Evolutionary conservation across 208 protist genomes (phyloP).

Genomic region (Acanthamoeba divionensis): DNA sequence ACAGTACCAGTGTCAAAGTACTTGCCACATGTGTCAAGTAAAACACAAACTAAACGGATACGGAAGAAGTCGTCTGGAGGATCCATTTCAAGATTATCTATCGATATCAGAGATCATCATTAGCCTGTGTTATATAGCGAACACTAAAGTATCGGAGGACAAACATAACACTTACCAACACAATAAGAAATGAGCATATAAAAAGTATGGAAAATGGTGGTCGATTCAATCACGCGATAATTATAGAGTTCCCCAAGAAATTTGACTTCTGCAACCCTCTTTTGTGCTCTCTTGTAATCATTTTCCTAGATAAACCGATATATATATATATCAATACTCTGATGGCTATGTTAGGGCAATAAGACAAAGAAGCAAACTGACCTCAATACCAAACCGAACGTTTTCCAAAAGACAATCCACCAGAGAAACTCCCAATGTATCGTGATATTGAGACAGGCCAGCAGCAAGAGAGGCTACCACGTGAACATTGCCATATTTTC

Average conservation of each 20-base stretch:
- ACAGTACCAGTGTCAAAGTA: constrained; percentile 63
- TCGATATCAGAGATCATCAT: not conserved
- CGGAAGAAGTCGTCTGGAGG: constrained; percentile 73
- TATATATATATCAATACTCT: not conserved
- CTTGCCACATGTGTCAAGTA: constrained; percentile 63
- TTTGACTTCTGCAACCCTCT: constrained; percentile 65
- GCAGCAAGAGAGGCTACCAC: constrained; percentile 66
- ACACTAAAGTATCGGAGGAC: too few relatives aligned
- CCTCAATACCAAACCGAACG: constrained; percentile 14
- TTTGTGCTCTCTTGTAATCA: constrained; percentile 64
- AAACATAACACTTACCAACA: constrained; percentile 14
- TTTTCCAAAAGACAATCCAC: constrained; percentile 65
- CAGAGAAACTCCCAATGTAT: constrained; percentile 2
- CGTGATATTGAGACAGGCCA: constrained; percentile 52
- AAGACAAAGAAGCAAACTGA: not conserved
- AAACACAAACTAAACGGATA: constrained; percentile 62
- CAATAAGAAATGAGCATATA: constrained; percentile 68
- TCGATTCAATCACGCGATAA: constrained; percentile 65
- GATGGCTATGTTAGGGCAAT: not conserved
- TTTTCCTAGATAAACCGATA: constrained; percentile 9
- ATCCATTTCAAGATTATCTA: constrained; percentile 56
- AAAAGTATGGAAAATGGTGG: constrained; percentile 65
- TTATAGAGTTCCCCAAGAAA: constrained; percentile 78
- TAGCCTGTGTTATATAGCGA: too few relatives aligned
- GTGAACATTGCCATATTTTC: constrained; percentile 72